Percentiles rank a stretch among this genome's conserved stretches.
These are phyloP conservation scores for Eutrema heterophyllum DNA, from an alignment of 345 rosid genomes.

Conservation along the genomic window DNA sequence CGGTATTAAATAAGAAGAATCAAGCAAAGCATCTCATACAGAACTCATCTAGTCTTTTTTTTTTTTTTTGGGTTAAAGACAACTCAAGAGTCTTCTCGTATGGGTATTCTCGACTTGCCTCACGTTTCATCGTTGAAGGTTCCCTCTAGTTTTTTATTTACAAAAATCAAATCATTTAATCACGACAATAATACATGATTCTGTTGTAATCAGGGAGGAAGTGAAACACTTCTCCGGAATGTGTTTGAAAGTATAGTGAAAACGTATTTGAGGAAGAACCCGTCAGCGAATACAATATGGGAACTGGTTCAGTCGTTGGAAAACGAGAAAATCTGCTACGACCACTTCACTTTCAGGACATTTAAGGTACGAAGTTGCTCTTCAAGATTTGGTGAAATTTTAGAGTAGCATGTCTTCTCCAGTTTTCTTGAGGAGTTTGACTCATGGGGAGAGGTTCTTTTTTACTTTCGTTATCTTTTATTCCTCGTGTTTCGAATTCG, in stretches of 20 bases:
- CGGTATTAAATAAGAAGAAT: no score
- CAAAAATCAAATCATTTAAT: neutral
- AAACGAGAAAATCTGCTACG: slow-evolving; percentile 54
- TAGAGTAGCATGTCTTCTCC: no score
- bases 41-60: no score
- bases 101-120: slow-evolving; percentile 12
- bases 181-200: neutral
- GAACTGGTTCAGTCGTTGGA: slow-evolving; percentile 57
- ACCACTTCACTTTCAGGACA: slow-evolving; percentile 78
- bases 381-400: neutral
- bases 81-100: neutral
- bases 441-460: no score
- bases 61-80: neutral
- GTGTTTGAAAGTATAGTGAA: slow-evolving; percentile 53
- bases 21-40: neutral
- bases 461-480: no score
- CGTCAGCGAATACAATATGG: slow-evolving; percentile 62
- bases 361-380: slow-evolving; percentile 59
- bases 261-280: slow-evolving; percentile 62
- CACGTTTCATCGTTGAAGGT: slow-evolving; percentile 17
- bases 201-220: slow-evolving; percentile 29
- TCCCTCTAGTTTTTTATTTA: neutral
- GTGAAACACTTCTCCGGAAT: slow-evolving; percentile 55
- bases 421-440: no score
- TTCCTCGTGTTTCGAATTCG: no score